Conservation (phyloP, 202 grass and related monocot species). For the Panicum hallii region DNA sequence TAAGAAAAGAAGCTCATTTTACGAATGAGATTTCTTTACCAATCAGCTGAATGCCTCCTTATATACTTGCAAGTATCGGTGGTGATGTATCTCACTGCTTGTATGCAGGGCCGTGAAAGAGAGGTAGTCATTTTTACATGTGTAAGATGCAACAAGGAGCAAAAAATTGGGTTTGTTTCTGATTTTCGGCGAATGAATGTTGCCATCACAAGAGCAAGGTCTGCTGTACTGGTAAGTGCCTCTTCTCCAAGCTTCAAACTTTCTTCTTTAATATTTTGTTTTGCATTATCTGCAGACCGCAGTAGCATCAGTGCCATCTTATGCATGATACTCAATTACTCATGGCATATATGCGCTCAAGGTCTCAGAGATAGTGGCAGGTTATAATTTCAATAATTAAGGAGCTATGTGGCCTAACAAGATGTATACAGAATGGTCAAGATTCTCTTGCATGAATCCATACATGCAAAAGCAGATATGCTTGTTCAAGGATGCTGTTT, state of each 20-base stretch:
- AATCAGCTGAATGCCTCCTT: conserved; percentile 38
- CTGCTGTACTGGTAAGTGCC: conserved; percentile 75
- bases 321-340: conserved; percentile 10
- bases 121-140: conserved; percentile 95
- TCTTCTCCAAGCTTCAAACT: conserved; percentile 29
- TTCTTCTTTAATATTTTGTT: not conserved
- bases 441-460: not conserved
- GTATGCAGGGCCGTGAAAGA: conserved; percentile 84
- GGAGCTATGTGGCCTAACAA: not conserved
- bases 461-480: not conserved
- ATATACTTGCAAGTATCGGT: conserved; percentile 30
- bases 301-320: not conserved
- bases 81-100: conserved; percentile 25
- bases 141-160: conserved; percentile 82
- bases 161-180: conserved; percentile 90
- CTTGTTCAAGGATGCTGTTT: conserved; percentile 28
- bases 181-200: conserved; percentile 99
- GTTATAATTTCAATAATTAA: not conserved
- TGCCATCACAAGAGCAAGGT: conserved; percentile 92
- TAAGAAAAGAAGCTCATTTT: conserved; percentile 32
- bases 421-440: not conserved
- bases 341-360: conserved; percentile 13
- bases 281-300: not conserved
- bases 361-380: not conserved
- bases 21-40: not conserved